These are phyloP conservation scores for Condylostoma magnum DNA, from an alignment of 169 alveolate genomes.

Conservation along the genomic window DNA sequence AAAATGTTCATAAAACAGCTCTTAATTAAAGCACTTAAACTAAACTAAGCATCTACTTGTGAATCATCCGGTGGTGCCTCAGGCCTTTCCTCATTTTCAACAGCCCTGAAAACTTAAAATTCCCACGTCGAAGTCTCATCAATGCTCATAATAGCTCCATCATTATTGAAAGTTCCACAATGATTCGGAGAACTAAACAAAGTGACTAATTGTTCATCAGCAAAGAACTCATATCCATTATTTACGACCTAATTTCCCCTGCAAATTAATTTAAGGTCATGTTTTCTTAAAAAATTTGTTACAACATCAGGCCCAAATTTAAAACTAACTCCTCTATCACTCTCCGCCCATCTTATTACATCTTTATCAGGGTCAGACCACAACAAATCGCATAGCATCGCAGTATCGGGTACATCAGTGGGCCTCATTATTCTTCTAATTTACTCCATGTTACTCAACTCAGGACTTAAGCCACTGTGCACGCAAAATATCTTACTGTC, in stretches of 20 bases:
- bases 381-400: slow-evolving; percentile 96
- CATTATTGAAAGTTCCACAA: slow-evolving; percentile 99
- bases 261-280: slow-evolving; percentile 98
- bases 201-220: slow-evolving; percentile 97
- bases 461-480: slow-evolving; percentile 83
- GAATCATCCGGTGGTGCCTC: no score
- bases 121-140: slow-evolving; percentile 96
- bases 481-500: slow-evolving; percentile 76
- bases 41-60: no score
- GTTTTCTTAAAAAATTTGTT: slow-evolving; percentile 93
- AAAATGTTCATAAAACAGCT: no score
- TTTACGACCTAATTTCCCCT: slow-evolving; percentile 99
- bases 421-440: slow-evolving; percentile 73
- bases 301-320: slow-evolving; percentile 98
- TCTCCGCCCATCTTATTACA: slow-evolving; percentile 98
- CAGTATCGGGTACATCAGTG: slow-evolving; percentile 82
- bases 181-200: slow-evolving; percentile 98
- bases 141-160: slow-evolving; percentile 98
- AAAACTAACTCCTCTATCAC: slow-evolving; percentile 98
- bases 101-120: slow-evolving; percentile 73
- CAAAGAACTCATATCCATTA: slow-evolving; percentile 99
- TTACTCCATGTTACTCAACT: slow-evolving; percentile 52
- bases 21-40: no score
- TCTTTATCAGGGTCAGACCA: slow-evolving; percentile 99
- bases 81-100: slow-evolving; percentile 34